Evolutionary conservation across 202 grass and related monocot species (phyloP), one percentile per base, ranked within the genome.

Genomic region (Schoenoplectus triqueter): DNA sequence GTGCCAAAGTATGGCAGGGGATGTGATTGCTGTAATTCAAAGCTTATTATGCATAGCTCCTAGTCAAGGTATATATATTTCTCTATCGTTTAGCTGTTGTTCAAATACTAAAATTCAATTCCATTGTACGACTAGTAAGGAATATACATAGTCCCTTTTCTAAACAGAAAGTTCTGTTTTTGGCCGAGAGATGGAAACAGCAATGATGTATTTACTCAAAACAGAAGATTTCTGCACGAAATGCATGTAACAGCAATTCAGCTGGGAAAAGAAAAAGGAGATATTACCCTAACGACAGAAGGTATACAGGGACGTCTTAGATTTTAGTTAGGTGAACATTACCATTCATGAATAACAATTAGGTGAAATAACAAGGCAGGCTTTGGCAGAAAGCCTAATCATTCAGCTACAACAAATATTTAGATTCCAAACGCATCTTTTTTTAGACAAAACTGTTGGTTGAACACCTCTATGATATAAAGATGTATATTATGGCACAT

Each of bases 321-420:
- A 83, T 83, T 69, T 83, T 69, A 56, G 64, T 83, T 83, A 15
- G 81, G 81, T 71, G 39, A 83, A 83, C 45, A 55, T 55, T 70
- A 69, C 44, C 46, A 83, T 51, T 42, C 6, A 6, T 41, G 21
- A 69, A 40, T 10, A 69, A 83, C 17, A 69, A 39, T 68, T 83
- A 67, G 80, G 80, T 70, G 81, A 54, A 48, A 81, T 2, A 61
- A 81, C 41, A 81, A 62, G n/a, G 59, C 69, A 72, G 13, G 14
- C 10, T 65, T 81, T 48, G 61, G 79, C 60, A 81, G 79, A 42
- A 81, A 31, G 79, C 66, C 61, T 81, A 81, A 64, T 81, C 60
- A 81, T 81, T 47, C 11, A 81, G n/a, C 42, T 66, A 64, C 54
- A 55, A 67, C 61, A 21, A 67, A 55, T 13, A 42, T 64, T 71